Evolutionary conservation across 2,329 filamentous ascomycete genomes (phyloP).

Genomic region (Aspergillus sp.): DNA sequence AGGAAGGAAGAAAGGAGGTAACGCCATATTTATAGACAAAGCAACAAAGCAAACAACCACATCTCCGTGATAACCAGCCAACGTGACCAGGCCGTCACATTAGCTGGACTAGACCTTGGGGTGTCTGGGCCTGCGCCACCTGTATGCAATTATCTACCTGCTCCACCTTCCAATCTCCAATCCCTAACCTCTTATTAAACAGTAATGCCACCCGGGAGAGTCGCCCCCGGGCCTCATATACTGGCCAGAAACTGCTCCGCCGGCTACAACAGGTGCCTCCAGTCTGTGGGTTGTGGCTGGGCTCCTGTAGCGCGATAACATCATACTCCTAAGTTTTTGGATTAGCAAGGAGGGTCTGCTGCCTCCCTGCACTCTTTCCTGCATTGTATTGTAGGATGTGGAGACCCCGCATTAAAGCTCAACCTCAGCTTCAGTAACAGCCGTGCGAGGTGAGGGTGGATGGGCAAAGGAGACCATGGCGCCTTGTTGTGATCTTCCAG

Average conservation of each 20-base stretch:
- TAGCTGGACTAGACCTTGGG: too few relatives aligned
- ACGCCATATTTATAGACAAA: too few relatives aligned
- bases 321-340: not conserved
- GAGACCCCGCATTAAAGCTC: not conserved
- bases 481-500: not conserved
- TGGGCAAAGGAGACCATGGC: not conserved
- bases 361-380: not conserved
- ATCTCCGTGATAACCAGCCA: too few relatives aligned
- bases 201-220: not conserved
- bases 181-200: not conserved
- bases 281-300: not conserved
- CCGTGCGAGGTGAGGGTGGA: too few relatives aligned
- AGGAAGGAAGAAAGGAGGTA: too few relatives aligned
- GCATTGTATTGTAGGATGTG: not conserved
- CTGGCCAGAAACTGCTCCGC: not conserved
- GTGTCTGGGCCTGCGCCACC: too few relatives aligned
- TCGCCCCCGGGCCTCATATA: not conserved
- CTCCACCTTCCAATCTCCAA: not conserved
- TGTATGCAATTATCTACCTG: not conserved
- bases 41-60: too few relatives aligned
- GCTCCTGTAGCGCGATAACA: not conserved
- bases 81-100: too few relatives aligned
- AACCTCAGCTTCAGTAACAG: too few relatives aligned
- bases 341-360: not conserved
- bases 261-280: not conserved